Base-by-base conservation (phyloP, 208 protist genomes). In the Acanthamoeba castellanii region DNA sequence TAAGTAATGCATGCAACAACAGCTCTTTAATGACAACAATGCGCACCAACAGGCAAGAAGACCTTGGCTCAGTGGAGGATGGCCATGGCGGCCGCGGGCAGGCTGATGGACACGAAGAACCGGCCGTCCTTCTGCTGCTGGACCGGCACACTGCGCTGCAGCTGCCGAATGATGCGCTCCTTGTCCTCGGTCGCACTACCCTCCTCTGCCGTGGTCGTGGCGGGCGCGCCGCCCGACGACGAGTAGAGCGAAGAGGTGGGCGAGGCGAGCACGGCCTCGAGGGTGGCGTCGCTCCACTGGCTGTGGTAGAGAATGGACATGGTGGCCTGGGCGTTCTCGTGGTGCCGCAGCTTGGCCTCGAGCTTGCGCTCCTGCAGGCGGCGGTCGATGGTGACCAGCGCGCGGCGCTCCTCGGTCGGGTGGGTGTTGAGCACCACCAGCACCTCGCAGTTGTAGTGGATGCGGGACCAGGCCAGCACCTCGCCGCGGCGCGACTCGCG, bases 381-480 rank as follows among this genome's bases (percentile, higher is more conserved):
- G 0, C 50, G 16, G 30, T 87, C 78, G 78, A 87, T 42, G 22
- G 78, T 87, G 47, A 87, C 78, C 78, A 87, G 78, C n/a, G 78
- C 78, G 47, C 78, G 78, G 25, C 78, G 78, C 50, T 55, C 50
- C 52, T 87, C 78, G 50, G 78, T 47, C 22, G 78, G 78, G 30
- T 87, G 45, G 7, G 78, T 87, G 78, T 87, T 87, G n/a, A 87
- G 78, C 47, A 61, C 78, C 47, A 87, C 52, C 22, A 87, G 30
- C 78, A 87, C 78, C 30, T 87, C 78, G 42, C 25, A 55, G 78
- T 87, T 61, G 78, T 61, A 87, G 78, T 87, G 78, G 42, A 87
- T 87, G 27, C 78, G 78, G 6, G 78, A 87, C 78, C 78, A 87
- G 78, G 78, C 78, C 8, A 87, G 78, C 20, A 55, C 42, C 52